phyloP scores from a whole-genome alignment of 257 asterid genomes.

The Solanum dulcamara region DNA sequence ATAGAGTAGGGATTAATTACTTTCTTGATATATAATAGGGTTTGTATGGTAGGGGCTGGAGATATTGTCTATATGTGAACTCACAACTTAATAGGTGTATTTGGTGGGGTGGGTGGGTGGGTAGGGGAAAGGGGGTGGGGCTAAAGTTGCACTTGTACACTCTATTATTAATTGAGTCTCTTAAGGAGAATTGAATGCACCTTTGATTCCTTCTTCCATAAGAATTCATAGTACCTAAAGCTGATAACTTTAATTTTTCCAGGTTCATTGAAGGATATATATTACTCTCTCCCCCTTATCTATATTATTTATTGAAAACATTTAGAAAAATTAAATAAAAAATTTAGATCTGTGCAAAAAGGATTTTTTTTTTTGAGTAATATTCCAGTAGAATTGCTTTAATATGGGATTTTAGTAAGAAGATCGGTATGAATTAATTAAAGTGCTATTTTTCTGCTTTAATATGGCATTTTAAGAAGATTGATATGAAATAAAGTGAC shows the following conservation, averaged over 20 bases:
- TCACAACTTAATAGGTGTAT: not conserved
- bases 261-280: conserved; percentile 10
- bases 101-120: not conserved
- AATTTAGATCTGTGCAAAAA: not conserved
- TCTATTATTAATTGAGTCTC: not conserved
- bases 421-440: not conserved
- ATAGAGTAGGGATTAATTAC: not conserved
- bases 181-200: conserved; percentile 7
- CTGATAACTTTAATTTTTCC: conserved; percentile 10
- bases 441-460: not conserved
- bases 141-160: not conserved
- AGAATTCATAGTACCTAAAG: conserved; percentile 25
- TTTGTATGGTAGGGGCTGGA: not conserved
- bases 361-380: not conserved
- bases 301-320: not conserved
- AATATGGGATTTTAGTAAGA: not conserved
- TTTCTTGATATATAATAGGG: not conserved
- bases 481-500: not conserved
- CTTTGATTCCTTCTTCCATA: not conserved
- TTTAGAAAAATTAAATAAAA: not conserved
- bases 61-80: not conserved
- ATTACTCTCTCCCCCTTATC: not conserved
- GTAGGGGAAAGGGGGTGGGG: not conserved
- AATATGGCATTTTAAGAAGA: not conserved
- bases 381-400: not conserved